phyloP scores from a whole-genome alignment of 345 rosid species.

The Carallia pectinifolia region DNA sequence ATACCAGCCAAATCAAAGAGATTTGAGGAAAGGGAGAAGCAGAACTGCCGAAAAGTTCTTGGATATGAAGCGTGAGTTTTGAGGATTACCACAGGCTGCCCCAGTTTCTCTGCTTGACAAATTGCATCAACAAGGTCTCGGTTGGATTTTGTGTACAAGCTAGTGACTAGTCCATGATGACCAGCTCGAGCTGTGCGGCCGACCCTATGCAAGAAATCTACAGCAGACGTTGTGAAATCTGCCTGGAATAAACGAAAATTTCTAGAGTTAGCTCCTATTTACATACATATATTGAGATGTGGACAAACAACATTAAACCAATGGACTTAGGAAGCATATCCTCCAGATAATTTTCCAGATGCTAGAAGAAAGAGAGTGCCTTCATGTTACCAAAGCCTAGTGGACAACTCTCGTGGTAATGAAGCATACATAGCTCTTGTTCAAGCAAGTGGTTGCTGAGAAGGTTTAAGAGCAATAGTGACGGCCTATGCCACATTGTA shows the following conservation, averaged over 20 bases:
- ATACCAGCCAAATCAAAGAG: not conserved
- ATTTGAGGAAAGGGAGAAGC: not conserved
- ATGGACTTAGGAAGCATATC: not conserved
- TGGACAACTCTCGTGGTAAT: not conserved
- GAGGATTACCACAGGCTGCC: constrained; percentile 74
- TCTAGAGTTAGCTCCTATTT: constrained; percentile 6
- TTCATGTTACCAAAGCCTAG: not conserved
- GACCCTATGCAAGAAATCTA: constrained; percentile 91
- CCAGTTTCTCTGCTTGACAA: constrained; percentile 64
- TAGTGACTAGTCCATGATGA: constrained; percentile 83
- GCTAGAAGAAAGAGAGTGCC: not conserved
- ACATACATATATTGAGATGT: not conserved
- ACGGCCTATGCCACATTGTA: not conserved
- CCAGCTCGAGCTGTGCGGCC: constrained; percentile 99
- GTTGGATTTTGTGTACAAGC: constrained; percentile 76
- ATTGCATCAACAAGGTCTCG: constrained; percentile 80
- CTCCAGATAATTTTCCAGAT: not conserved
- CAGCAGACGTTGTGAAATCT: constrained; percentile 89
- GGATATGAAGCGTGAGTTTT: constrained; percentile 2
- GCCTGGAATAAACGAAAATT: constrained; percentile 60
- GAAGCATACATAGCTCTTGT: not conserved
- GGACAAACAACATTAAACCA: not conserved
- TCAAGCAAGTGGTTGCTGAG: not conserved
- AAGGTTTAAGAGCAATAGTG: not conserved
- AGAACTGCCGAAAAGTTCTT: not conserved